Evolutionary conservation across 192 early-diverging fungal species (phyloP).

Genomic region (Mortierella hygrophila): DNA sequence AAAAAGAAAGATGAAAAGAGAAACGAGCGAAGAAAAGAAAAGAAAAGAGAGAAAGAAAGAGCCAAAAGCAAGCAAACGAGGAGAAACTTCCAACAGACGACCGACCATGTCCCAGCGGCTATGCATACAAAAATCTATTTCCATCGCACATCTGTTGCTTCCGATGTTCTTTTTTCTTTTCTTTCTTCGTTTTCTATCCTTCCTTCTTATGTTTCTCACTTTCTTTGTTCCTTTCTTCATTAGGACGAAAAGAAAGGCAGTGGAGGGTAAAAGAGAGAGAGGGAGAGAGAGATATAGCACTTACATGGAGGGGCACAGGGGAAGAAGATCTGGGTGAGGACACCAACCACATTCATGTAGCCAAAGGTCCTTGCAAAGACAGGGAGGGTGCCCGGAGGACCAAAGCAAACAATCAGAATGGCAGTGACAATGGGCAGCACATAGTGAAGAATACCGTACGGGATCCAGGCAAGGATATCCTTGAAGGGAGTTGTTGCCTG

Average conservation of each 20-base stretch:
- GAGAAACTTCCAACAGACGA: not conserved
- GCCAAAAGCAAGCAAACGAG: not conserved
- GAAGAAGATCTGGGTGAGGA: slow-evolving; percentile 76
- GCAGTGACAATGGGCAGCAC: slow-evolving; percentile 69
- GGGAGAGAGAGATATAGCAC: slow-evolving; percentile 7
- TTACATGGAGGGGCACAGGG: slow-evolving; percentile 80
- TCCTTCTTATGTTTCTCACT: not conserved
- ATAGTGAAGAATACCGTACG: slow-evolving; percentile 79
- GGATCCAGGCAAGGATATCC: slow-evolving; percentile 77
- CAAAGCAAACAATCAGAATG: slow-evolving; percentile 62
- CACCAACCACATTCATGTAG: slow-evolving; percentile 73
- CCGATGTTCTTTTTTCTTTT: not conserved
- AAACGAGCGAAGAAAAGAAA: not conserved
- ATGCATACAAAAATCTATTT: slow-evolving; percentile 8
- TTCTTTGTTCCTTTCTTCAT: not conserved
- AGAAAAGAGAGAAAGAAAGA: not conserved
- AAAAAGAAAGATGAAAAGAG: not conserved
- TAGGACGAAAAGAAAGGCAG: not conserved
- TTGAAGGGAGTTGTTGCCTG: slow-evolving; percentile 61
- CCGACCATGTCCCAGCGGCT: not conserved
- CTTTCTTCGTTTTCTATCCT: not conserved
- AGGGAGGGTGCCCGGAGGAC: slow-evolving; percentile 61
- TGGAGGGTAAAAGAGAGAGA: too few relatives aligned
- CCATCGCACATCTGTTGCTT: not conserved
- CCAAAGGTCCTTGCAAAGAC: slow-evolving; percentile 73